Evolutionary conservation across 1,284 basidiomycete genomes (phyloP).

Genomic region (Athelia psychrophila): DNA sequence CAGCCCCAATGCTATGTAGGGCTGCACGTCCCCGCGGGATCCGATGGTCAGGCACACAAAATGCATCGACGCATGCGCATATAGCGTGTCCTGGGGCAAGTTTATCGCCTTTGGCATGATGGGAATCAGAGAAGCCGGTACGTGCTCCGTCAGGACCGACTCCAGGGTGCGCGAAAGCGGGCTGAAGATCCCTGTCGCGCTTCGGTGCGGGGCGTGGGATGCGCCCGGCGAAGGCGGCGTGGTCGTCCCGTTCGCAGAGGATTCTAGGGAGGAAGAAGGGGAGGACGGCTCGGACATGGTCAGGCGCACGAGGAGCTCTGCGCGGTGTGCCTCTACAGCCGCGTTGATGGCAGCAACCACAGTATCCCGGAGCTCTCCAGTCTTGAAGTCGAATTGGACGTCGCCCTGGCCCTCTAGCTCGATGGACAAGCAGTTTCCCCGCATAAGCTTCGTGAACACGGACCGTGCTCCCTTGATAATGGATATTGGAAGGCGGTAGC

Average conservation of each 20-base stretch:
- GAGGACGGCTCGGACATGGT: constrained; percentile 5
- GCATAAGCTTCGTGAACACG: constrained; percentile 29
- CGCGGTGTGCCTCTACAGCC: constrained; percentile 8
- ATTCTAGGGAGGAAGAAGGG: constrained; percentile 2
- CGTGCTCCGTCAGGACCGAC: background rate
- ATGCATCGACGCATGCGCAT: constrained; percentile 31
- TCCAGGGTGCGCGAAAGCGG: constrained; percentile 31
- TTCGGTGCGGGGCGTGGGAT: constrained; percentile 16
- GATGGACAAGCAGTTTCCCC: constrained; percentile 45
- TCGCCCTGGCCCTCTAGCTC: constrained; percentile 48
- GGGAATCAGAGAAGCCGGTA: constrained; percentile 19
- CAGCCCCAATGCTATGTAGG: constrained; percentile 46
- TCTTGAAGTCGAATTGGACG: constrained; percentile 51
- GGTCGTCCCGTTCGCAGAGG: background rate
- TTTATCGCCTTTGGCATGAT: constrained; percentile 49
- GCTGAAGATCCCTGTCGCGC: constrained; percentile 32
- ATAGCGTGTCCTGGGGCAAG: constrained; percentile 32
- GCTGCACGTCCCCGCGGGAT: constrained; percentile 50
- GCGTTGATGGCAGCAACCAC: constrained; percentile 35
- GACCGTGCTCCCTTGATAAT: constrained; percentile 41
- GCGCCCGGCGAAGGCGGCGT: constrained; percentile 5
- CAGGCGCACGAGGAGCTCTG: background rate
- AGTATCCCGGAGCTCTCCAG: constrained; percentile 41
- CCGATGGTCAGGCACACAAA: constrained; percentile 50
- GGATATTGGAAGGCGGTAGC: constrained; percentile 48